Conservation (phyloP, 73 alveolate genomes). For the Stentor coeruleus region DNA sequence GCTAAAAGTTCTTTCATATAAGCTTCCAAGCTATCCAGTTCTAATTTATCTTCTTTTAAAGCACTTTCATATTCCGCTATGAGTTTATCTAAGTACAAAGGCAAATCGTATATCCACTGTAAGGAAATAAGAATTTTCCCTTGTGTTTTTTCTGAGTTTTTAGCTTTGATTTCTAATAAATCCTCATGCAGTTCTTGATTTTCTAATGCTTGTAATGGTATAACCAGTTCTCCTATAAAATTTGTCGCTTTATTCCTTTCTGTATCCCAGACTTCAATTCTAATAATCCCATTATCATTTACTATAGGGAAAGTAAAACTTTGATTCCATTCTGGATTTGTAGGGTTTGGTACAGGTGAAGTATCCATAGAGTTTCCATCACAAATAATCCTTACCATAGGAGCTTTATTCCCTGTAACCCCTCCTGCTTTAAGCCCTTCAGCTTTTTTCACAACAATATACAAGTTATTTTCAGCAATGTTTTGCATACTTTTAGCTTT, state of each 20-base stretch:
- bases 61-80: background rate
- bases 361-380: background rate
- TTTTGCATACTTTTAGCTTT: background rate
- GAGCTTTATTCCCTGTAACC: background rate
- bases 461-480: background rate
- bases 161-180: background rate
- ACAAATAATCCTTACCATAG: background rate
- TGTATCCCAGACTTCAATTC: background rate
- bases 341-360: background rate
- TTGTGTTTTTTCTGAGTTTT: background rate
- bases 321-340: background rate
- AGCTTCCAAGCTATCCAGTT: background rate
- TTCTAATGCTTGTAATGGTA: background rate
- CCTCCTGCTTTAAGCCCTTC: too few species aligned
- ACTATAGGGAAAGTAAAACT: background rate
- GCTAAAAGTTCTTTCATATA: background rate
- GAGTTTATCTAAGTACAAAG: background rate
- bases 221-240: background rate
- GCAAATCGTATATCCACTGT: conserved; percentile 15
- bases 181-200: conserved; percentile 14
- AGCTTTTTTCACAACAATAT: conserved; percentile 3
- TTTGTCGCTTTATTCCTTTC: background rate
- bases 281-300: background rate
- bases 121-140: background rate
- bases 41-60: background rate